Conservation (phyloP, 768 basidiomycete genomes). For the Podaxis carcinomalis region DNA sequence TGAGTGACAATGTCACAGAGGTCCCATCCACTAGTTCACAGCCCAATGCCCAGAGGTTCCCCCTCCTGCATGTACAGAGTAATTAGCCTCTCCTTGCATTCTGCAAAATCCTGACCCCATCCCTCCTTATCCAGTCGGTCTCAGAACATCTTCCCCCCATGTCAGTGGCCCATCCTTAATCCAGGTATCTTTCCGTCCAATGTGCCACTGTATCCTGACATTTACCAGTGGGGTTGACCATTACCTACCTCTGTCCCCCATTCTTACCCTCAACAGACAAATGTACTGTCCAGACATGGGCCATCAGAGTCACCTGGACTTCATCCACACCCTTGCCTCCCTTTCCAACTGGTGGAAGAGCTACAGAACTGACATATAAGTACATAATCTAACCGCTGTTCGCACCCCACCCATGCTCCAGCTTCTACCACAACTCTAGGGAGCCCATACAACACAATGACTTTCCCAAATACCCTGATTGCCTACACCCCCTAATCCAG, state of each 20-base stretch:
- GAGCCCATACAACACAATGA: neutral
- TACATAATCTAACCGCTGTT: neutral
- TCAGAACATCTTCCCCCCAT: neutral
- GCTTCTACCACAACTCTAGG: neutral
- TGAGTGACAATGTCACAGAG: conserved; percentile 33
- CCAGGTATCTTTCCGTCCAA: neutral
- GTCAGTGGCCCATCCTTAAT: neutral
- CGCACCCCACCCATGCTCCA: neutral
- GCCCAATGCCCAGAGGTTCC: neutral
- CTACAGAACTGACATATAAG: neutral
- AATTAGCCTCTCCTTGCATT: neutral
- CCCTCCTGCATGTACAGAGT: neutral
- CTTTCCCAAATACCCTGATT: neutral
- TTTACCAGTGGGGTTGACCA: neutral
- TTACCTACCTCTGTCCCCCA: neutral
- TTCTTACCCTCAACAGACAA: neutral
- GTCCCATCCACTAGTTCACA: neutral
- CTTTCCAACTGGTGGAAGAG: neutral
- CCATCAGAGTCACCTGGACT: neutral
- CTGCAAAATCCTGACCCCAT: neutral
- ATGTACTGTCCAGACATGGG: neutral
- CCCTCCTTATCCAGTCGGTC: neutral
- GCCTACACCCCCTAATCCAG: conserved; percentile 3
- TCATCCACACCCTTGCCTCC: conserved; percentile 2
- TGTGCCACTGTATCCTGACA: neutral